Evolutionary conservation across 2,329 filamentous ascomycete species (phyloP).

Genomic region (Drechslerella coelobrocha): DNA sequence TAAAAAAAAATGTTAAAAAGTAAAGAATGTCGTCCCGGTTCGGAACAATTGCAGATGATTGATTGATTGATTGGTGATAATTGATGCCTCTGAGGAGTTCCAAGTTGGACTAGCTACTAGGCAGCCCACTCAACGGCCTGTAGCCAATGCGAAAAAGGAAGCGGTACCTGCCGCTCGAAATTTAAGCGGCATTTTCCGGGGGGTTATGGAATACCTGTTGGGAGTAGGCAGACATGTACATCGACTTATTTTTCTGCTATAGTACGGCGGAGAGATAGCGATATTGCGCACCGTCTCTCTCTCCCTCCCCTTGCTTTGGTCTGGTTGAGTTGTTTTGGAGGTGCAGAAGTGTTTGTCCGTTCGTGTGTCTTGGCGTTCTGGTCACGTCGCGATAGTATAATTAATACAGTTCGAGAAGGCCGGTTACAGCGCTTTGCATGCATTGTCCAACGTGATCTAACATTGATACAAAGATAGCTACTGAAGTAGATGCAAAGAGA

Average conservation of each 20-base stretch:
- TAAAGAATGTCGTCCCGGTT: not conserved
- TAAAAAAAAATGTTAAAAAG: no score
- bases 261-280: not conserved
- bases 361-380: no score
- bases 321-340: not conserved
- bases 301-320: no score
- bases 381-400: not conserved
- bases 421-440: no score
- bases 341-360: conserved; percentile 10
- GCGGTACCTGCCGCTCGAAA: conserved; percentile 38
- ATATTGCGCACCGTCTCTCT: no score
- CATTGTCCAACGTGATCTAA: conserved; percentile 26
- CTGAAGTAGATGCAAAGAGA: no score
- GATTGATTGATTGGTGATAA: conserved; percentile 2
- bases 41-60: not conserved
- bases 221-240: not conserved
- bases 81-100: no score
- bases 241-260: no score
- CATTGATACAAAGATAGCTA: no score
- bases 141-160: not conserved
- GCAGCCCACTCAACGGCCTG: conserved; percentile 27
- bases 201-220: not conserved
- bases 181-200: conserved; percentile 45
- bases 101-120: conserved; percentile 29
- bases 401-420: no score